These are phyloP conservation scores for Naematelia encephala DNA, from an alignment of 768 basidiomycete genomes.

Conservation along the genomic window DNA sequence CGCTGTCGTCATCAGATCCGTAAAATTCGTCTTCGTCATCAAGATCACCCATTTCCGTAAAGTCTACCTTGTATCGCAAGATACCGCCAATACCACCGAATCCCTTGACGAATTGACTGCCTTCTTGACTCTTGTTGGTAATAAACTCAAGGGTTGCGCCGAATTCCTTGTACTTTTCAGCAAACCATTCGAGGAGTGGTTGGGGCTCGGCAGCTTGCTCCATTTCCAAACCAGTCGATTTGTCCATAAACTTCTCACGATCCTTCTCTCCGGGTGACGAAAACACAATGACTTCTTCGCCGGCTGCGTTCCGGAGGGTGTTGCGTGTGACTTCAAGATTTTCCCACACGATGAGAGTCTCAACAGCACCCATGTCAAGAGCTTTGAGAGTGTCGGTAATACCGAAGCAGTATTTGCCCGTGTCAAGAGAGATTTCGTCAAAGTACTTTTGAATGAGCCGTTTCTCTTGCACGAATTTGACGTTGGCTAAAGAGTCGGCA, in stretches of 20 bases:
- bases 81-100: constrained; percentile 98
- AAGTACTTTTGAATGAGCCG: constrained; percentile 96
- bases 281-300: constrained; percentile 81
- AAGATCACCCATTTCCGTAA: constrained; percentile 65
- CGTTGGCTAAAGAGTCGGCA: constrained; percentile 90
- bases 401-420: constrained; percentile 94
- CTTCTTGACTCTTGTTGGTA: constrained; percentile 93
- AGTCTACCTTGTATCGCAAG: constrained; percentile 95
- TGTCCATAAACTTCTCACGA: constrained; percentile 90
- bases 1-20: constrained; percentile 49
- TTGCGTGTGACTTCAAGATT: constrained; percentile 89
- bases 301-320: constrained; percentile 83
- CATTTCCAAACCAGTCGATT: constrained; percentile 93
- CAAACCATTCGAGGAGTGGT: constrained; percentile 93
- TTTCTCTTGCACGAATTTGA: constrained; percentile 99
- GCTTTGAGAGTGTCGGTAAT: constrained; percentile 95
- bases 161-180: constrained; percentile 97
- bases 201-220: constrained; percentile 78
- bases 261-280: constrained; percentile 74
- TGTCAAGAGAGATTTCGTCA: constrained; percentile 98
- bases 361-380: constrained; percentile 91
- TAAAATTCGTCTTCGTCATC: constrained; percentile 53
- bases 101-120: constrained; percentile 95
- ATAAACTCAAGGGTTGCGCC: constrained; percentile 88
- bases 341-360: constrained; percentile 98